Percentiles rank a stretch among this genome's conserved stretches.
These are phyloP conservation scores for Mucor irregularis DNA, from an alignment of 371 early-diverging fungal species.

Conservation along the genomic window DNA sequence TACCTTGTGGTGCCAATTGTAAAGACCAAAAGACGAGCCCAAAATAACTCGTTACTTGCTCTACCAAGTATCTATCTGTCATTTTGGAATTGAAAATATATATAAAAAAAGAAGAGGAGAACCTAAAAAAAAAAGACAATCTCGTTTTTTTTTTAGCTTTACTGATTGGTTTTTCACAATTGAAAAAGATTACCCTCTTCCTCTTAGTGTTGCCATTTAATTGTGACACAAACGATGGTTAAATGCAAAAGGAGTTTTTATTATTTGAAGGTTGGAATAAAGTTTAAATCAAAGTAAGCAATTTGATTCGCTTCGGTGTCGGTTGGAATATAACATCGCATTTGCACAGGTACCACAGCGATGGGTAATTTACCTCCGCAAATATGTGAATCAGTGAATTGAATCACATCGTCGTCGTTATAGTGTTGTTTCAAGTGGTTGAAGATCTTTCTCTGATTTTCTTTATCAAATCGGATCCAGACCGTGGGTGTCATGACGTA, in stretches of 20 bases:
- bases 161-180: no score
- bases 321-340: constrained; percentile 2
- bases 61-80: constrained; percentile 18
- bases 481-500: background rate
- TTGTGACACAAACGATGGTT: no score
- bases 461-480: constrained; percentile 17
- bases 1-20: constrained; percentile 59
- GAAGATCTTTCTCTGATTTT: constrained; percentile 15
- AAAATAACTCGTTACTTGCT: constrained; percentile 54
- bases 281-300: constrained; percentile 4
- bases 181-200: no score
- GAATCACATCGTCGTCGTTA: background rate
- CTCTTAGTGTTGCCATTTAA: no score
- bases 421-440: constrained; percentile 4
- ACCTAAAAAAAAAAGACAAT: background rate
- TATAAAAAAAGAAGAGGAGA: background rate
- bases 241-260: no score
- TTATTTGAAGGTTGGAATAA: background rate
- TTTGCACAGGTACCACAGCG: constrained; percentile 3
- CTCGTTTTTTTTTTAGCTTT: no score
- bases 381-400: constrained; percentile 17
- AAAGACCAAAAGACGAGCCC: constrained; percentile 63
- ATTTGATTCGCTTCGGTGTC: constrained; percentile 3
- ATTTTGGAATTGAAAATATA: background rate
- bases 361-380: background rate